Percentiles rank a stretch among this genome's conserved stretches.
Conservation (phyloP, 345 rosid genomes). For the Theobroma cacao region DNA sequence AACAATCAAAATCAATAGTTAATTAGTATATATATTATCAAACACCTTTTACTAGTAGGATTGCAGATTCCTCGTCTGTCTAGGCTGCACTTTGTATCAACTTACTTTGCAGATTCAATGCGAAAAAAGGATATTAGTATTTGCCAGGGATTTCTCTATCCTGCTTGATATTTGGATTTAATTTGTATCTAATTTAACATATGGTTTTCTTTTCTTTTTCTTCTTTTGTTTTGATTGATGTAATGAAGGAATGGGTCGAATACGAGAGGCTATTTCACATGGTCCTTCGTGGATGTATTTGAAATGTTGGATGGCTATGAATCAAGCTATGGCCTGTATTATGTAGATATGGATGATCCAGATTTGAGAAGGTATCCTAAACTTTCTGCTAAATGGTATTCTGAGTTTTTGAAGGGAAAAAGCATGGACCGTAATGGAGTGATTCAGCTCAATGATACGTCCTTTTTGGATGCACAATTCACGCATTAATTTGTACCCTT, state of each 20-base stretch:
- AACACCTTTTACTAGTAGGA: background rate
- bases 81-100: too few relatives aligned
- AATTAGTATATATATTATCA: background rate
- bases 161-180: too few relatives aligned
- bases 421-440: background rate
- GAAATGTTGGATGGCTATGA: slow-evolving; percentile 40
- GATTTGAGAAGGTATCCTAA: slow-evolving; percentile 38
- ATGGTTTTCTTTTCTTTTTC: background rate
- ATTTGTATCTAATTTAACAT: too few relatives aligned
- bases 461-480: background rate
- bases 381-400: slow-evolving; percentile 56
- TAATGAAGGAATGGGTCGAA: slow-evolving; percentile 44
- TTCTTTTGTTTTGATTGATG: background rate
- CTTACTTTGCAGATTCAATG: too few relatives aligned
- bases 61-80: background rate
- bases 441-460: background rate
- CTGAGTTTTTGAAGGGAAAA: slow-evolving; percentile 37
- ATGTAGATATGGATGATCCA: slow-evolving; percentile 45
- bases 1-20: background rate
- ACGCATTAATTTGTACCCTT: background rate
- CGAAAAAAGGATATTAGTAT: too few relatives aligned
- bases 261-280: slow-evolving; percentile 45
- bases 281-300: slow-evolving; percentile 46
- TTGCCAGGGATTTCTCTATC: too few relatives aligned
- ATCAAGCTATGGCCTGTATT: slow-evolving; percentile 40